Evolutionary conservation across 2,329 filamentous ascomycete genomes (phyloP), one percentile per base, ranked within the genome.

Genomic region (Penicillium sp.): DNA sequence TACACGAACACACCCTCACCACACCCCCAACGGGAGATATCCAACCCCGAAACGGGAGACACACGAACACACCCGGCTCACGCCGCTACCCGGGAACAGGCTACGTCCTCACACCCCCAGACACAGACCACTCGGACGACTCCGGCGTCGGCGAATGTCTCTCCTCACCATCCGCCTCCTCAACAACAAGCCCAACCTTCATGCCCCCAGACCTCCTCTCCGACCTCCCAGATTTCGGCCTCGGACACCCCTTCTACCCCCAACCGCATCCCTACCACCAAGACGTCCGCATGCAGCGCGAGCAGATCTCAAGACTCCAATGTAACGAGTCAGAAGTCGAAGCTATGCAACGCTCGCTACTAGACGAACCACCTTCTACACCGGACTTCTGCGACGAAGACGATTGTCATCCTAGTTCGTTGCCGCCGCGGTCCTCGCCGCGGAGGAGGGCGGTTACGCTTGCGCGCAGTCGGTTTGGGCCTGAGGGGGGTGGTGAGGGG

Each of bases 121-220:
- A 74, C 56, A 75, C 72, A 21, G 73, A 75, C 59, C 70, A 70
- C 33, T 45, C 42, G 6, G 55, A 57, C n/a, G 72, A 75, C 45
- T 72, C 74, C n/a, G 70, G 73, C 39, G 67, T 69, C 19, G 42
- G 68, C 21, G 49, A 65, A 31, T 66, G 64, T 61, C 79, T 79
- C 71, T 89, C 86, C 48, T 78, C 78, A 6, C 79, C 75, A 57
- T 86, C 82, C 58, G 88, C 90, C 56, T 86, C 69, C 61, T 49
- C 68, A 63, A 64, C 70, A 61, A 19, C 71, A 59, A 70, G 66
- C 23, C 69, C 71, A 1, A 72, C 70, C 0, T 73, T 66, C 23
- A 65, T 65, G 4, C 72, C 71, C 3, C 54, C 61, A 4, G 69
- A 73, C 41, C 61, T 66, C 49, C 55, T 54, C 8, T 45, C 52